A percentile compares a stretch with the other conserved stretches of the same genome.
These are phyloP conservation scores for Salvia sclarea DNA, from an alignment of 305 asterid genomes.

Conservation along the genomic window DNA sequence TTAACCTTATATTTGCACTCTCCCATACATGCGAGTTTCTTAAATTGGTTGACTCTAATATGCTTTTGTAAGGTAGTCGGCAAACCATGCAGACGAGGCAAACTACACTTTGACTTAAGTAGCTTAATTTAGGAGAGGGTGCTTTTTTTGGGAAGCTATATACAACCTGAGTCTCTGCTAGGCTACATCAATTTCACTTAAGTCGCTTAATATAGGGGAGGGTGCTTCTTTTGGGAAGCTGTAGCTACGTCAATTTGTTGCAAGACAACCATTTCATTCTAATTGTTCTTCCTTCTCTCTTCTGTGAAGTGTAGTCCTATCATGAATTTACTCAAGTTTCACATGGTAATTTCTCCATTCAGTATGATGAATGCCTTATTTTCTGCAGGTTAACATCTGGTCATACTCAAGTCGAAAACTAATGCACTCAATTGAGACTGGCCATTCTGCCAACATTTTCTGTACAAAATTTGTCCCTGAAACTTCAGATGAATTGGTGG, in stretches of 20 bases:
- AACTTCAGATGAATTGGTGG: conserved; percentile 89
- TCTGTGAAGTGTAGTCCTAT: background rate
- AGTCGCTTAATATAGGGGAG: too few relatives aligned
- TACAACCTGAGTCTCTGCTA: background rate
- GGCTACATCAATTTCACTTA: background rate
- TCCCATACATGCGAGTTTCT: background rate
- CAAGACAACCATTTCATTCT: background rate
- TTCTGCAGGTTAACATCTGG: conserved; percentile 95
- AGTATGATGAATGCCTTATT: conserved; percentile 20
- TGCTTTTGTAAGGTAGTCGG: background rate
- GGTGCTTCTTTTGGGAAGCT: too few relatives aligned
- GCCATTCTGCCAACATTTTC: conserved; percentile 92
- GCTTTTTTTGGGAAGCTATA: conserved; percentile 1
- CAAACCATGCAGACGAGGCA: background rate
- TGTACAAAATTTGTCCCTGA: conserved; percentile 96
- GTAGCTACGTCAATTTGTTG: too few relatives aligned
- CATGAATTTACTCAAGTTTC: background rate
- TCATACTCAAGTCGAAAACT: conserved; percentile 69
- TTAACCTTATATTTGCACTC: conserved; percentile 19
- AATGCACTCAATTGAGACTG: conserved; percentile 85
- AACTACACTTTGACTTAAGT: background rate
- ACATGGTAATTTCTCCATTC: background rate
- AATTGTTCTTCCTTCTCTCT: conserved; percentile 6
- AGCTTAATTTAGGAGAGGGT: background rate
- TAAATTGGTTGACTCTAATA: background rate